These are phyloP conservation scores for Gracilaria gracilis DNA, from an alignment of 23 red algal genomes.

Conservation along the genomic window DNA sequence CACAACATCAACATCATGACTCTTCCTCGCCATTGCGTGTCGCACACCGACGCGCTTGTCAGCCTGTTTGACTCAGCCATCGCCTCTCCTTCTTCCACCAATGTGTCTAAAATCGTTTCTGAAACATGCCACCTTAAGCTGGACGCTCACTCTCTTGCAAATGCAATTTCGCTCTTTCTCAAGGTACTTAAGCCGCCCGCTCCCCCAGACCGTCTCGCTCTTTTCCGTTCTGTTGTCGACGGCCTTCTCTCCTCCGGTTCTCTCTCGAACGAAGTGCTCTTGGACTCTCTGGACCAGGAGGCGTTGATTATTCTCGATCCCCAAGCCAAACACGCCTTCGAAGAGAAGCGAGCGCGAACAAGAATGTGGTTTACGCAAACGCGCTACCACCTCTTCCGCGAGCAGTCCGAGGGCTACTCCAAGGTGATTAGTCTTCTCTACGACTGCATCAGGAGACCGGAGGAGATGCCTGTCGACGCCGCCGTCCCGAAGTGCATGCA, in stretches of 20 bases:
- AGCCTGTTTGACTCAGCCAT: not conserved
- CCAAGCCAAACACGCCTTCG: constrained; percentile 14
- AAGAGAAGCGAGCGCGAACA: constrained; percentile 11
- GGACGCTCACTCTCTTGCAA: constrained; percentile 11
- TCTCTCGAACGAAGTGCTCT: not conserved
- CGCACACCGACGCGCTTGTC: not conserved
- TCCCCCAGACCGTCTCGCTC: not conserved
- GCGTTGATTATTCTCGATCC: constrained; percentile 11
- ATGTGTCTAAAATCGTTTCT: not conserved
- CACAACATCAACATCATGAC: constrained; percentile 30
- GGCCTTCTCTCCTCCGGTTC: constrained; percentile 6
- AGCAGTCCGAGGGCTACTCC: constrained; percentile 72
- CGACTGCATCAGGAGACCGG: constrained; percentile 3
- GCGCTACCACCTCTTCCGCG: constrained; percentile 21
- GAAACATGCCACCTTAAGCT: constrained; percentile 5
- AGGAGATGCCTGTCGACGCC: constrained; percentile 4
- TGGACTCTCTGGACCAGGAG: constrained; percentile 11
- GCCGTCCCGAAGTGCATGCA: constrained; percentile 9
- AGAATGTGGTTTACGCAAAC: constrained; percentile 21
- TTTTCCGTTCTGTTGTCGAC: constrained; percentile 11
- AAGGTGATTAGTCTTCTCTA: constrained; percentile 59
- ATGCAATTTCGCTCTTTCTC: constrained; percentile 7
- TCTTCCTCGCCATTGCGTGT: constrained; percentile 1
- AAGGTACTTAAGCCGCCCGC: constrained; percentile 9
- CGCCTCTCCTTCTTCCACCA: not conserved